Percentiles rank a stretch among this genome's conserved stretches.
phyloP scores from a whole-genome alignment of 2,329 filamentous ascomycete species.

The Neofusicoccum umdonicola region DNA sequence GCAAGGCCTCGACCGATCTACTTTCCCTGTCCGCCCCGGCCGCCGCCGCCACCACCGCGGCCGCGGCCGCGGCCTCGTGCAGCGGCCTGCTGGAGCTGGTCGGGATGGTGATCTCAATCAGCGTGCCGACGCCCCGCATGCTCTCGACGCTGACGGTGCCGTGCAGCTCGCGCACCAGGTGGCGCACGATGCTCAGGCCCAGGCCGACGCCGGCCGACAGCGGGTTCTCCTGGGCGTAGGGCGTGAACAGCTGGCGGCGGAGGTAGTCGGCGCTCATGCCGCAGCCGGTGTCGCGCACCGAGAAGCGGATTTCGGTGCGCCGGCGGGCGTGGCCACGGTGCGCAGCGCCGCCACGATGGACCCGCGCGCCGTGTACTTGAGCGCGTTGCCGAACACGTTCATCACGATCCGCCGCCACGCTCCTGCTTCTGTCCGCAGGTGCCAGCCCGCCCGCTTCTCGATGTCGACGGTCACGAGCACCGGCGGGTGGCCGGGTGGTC shows the following conservation, averaged over 20 bases:
- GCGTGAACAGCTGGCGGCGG: slow-evolving; percentile 36
- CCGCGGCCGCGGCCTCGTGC: background rate
- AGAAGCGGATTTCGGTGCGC: background rate
- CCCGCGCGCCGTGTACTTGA: slow-evolving; percentile 20
- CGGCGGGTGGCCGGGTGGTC: background rate
- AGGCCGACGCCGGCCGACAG: slow-evolving; percentile 38
- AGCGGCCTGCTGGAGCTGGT: background rate
- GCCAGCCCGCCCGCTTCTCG: slow-evolving; percentile 38
- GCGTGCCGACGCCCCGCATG: slow-evolving; percentile 35
- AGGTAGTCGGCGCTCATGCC: slow-evolving; percentile 41
- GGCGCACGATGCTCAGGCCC: slow-evolving; percentile 38
- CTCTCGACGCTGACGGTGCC: slow-evolving; percentile 38
- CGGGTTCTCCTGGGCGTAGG: slow-evolving; percentile 40
- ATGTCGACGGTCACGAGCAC: slow-evolving; percentile 45
- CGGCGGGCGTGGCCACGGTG: background rate
- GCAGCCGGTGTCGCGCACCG: slow-evolving; percentile 35
- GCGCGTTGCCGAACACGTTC: slow-evolving; percentile 21
- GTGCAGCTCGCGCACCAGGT: slow-evolving; percentile 35
- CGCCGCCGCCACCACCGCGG: background rate
- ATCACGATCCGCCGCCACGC: slow-evolving; percentile 20
- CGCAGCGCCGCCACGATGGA: slow-evolving; percentile 24
- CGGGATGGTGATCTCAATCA: background rate
- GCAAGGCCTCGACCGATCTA: too few relatives aligned
- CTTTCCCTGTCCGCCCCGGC: background rate
- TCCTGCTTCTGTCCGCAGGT: slow-evolving; percentile 43